Conservation (phyloP, 2,329 filamentous ascomycete species). For the Colletotrichum somersetense region DNA sequence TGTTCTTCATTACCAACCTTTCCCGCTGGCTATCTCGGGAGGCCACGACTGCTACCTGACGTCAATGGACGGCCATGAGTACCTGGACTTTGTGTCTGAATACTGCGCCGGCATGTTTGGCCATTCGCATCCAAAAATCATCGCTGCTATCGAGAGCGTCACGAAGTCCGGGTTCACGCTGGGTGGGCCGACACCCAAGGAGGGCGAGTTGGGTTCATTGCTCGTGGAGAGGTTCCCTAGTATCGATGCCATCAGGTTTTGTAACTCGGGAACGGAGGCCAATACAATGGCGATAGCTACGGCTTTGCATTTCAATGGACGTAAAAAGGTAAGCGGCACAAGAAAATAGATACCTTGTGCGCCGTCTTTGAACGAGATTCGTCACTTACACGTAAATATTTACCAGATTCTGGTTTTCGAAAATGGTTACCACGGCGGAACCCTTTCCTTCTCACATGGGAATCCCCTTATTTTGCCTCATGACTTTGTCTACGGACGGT, state of each 20-base stretch:
- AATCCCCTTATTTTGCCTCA: slow-evolving; percentile 59
- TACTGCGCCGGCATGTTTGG: slow-evolving; percentile 76
- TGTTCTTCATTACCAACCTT: slow-evolving; percentile 58
- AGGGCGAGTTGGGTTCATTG: slow-evolving; percentile 63
- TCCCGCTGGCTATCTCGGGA: slow-evolving; percentile 57
- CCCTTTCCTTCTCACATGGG: slow-evolving; percentile 52
- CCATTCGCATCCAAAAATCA: slow-evolving; percentile 70
- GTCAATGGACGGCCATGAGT: slow-evolving; percentile 59
- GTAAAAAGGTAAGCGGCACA: slow-evolving; percentile 54
- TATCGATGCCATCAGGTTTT: slow-evolving; percentile 70
- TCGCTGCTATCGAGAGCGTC: slow-evolving; percentile 59
- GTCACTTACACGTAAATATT: background rate
- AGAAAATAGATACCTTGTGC: background rate
- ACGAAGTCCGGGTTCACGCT: slow-evolving; percentile 66
- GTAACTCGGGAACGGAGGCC: slow-evolving; percentile 76
- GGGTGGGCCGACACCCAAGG: slow-evolving; percentile 65
- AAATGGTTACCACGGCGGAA: slow-evolving; percentile 65
- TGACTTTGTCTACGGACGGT: slow-evolving; percentile 71
- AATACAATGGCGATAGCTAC: slow-evolving; percentile 70
- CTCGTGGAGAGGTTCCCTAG: slow-evolving; percentile 65
- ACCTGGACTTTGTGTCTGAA: slow-evolving; percentile 73
- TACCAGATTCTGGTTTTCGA: slow-evolving; percentile 58
- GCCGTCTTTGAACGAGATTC: background rate
- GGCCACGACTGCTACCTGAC: slow-evolving; percentile 53
- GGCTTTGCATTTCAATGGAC: slow-evolving; percentile 61